Conservation (phyloP, 805 yeast genomes). For the Zygosaccharomyces bisporus region DNA sequence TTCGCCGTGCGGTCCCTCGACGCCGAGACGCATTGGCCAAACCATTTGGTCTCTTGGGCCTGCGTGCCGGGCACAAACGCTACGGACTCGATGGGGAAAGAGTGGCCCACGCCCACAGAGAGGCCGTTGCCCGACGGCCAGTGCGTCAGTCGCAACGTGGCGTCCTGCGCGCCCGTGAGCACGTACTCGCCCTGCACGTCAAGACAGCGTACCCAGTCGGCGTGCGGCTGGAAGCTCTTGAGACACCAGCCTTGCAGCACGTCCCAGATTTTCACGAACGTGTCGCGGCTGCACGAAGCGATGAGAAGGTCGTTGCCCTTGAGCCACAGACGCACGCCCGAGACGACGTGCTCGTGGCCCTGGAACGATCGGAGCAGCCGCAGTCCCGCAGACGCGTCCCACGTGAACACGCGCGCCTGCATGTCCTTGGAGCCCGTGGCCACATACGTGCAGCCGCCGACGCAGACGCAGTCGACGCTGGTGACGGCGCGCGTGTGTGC, state of each 20-base stretch:
- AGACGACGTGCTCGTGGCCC: constrained; percentile 88
- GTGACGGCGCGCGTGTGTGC: constrained; percentile 76
- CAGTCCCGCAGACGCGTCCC: constrained; percentile 35
- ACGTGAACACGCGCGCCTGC: constrained; percentile 51
- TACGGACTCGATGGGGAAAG: constrained; percentile 75
- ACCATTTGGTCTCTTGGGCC: constrained; percentile 44
- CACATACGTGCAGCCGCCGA: constrained; percentile 29
- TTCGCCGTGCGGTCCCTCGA: constrained; percentile 73
- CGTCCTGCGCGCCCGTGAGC: constrained; percentile 76
- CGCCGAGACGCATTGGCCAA: constrained; percentile 70
- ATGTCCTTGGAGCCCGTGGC: constrained; percentile 51
- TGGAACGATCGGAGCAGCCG: constrained; percentile 57
- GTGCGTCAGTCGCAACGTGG: constrained; percentile 64
- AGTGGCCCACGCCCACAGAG: constrained; percentile 68
- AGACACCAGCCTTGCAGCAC: constrained; percentile 61
- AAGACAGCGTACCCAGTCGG: constrained; percentile 81
- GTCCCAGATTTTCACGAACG: constrained; percentile 62
- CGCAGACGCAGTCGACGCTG: constrained; percentile 14
- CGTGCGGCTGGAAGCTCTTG: constrained; percentile 68
- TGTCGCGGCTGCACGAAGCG: constrained; percentile 63
- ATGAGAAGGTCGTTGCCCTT: constrained; percentile 46
- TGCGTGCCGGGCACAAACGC: constrained; percentile 43
- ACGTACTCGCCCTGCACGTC: constrained; percentile 57
- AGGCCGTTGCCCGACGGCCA: constrained; percentile 63
- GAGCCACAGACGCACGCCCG: constrained; percentile 48